Base-by-base conservation (phyloP, 192 early-diverging fungal genomes). In the Backusella mclennaniae region DNA sequence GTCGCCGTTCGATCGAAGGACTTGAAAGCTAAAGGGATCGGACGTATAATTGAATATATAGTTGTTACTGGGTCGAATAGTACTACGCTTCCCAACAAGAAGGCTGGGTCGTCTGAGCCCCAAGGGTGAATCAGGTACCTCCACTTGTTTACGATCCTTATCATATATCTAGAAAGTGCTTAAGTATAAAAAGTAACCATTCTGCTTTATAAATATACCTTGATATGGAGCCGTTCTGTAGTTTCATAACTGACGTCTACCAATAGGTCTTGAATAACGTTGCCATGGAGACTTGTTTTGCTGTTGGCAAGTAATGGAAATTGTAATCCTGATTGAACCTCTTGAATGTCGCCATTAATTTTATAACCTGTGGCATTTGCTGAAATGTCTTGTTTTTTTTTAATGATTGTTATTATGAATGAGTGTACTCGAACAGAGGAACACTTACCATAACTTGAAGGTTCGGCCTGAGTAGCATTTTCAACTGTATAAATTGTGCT, bases 161-260 rank as follows among this genome's bases (percentile, higher is more conserved):
- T 79, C 77, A 21, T 67, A 49, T 35, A 79, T 79, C 63, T 73
- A 67, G 7, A 67, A 36, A 4, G 31, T 44, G 29, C 7, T 35
- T 33, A 5, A 17, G 31, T 17, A 35, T 31, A 8, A 35, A 33
- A 15, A 35, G 15, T 17, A 46, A 26, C 23, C 17, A 71, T 14
- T 17, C 35, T 31, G 26, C 33, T 33, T 17, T 17, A 35, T 44
- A 14, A n/a, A 53, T 2, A 17, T 71, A 91, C 85, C 68, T 87
- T 84, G 23, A 92, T 81, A 3, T 89, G 84, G 33, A 92, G 77
- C 5, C 89, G 71, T 35, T 83, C 80, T 46, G 78, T 67, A 0
- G 86, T 87, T 67, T 90, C 90, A 75, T 82, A 88, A 9, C 80
- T 79, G 15, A 90, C 84, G 23, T 79, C 66, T 23, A 90, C 86